phyloP scores from a whole-genome alignment of 106 monocot species.

The Dendrobium chrysotoxum region DNA sequence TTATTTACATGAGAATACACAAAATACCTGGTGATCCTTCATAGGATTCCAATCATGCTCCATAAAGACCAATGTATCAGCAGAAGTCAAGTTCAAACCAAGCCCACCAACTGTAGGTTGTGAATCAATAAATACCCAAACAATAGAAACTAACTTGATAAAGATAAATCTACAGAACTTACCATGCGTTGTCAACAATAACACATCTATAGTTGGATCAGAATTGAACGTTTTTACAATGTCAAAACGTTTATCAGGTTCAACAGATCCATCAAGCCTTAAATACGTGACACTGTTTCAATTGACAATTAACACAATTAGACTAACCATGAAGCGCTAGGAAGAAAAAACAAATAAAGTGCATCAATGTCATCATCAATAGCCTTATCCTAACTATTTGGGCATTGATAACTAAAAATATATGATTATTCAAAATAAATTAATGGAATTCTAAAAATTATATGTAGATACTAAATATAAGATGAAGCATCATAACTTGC shows the following conservation, averaged over 20 bases:
- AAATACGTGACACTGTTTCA: constrained; percentile 74
- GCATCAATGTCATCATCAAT: neutral
- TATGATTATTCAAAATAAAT: neutral
- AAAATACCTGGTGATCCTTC: constrained; percentile 90
- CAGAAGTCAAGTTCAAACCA: constrained; percentile 94
- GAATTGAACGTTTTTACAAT: constrained; percentile 97
- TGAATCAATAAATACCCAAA: constrained; percentile 20
- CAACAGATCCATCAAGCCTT: constrained; percentile 90
- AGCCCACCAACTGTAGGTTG: constrained; percentile 81
- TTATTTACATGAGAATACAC: neutral
- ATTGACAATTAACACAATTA: neutral
- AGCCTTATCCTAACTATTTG: neutral
- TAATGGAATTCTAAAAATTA: neutral
- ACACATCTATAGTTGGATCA: constrained; percentile 93
- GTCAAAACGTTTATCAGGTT: constrained; percentile 86
- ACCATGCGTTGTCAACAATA: constrained; percentile 94
- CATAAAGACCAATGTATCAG: constrained; percentile 95
- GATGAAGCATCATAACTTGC: neutral
- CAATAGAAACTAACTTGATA: constrained; percentile 4
- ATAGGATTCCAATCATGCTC: constrained; percentile 99
- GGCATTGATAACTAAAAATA: neutral
- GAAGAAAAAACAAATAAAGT: neutral
- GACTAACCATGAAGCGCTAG: neutral
- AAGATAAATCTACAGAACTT: constrained; percentile 8
- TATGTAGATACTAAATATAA: neutral